Percentiles rank a stretch among this genome's conserved stretches.
These are phyloP conservation scores for Emergomyces orientalis DNA, from an alignment of 2,329 filamentous ascomycete genomes.

Conservation along the genomic window DNA sequence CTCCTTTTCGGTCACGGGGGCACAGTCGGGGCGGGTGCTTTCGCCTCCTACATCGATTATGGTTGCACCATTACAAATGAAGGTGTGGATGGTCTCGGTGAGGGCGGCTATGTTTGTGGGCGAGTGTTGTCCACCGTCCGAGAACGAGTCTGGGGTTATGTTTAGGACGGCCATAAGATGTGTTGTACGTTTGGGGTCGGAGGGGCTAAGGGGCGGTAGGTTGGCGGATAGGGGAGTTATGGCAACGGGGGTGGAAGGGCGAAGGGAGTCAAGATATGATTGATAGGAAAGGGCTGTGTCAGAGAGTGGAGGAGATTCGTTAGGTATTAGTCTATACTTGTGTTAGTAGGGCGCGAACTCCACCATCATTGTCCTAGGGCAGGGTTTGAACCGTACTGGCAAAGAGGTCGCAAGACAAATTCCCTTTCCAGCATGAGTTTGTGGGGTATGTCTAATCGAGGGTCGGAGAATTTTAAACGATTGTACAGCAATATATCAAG, in stretches of 20 bases:
- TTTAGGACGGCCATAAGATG: constrained; percentile 92
- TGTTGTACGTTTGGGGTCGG: constrained; percentile 51
- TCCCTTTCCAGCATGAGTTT: constrained; percentile 77
- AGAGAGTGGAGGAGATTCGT: constrained; percentile 27
- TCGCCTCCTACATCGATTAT: constrained; percentile 92
- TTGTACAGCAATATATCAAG: constrained; percentile 84
- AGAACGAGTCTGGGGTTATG: constrained; percentile 93
- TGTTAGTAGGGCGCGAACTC: neutral
- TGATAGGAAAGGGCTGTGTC: constrained; percentile 26
- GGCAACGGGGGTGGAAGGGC: constrained; percentile 27
- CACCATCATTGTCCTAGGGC: constrained; percentile 12
- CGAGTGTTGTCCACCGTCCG: constrained; percentile 66
- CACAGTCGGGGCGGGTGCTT: constrained; percentile 71
- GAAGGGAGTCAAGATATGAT: constrained; percentile 27
- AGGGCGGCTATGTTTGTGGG: constrained; percentile 43
- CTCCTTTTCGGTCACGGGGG: constrained; percentile 59
- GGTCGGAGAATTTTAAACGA: constrained; percentile 53
- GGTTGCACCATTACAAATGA: constrained; percentile 61
- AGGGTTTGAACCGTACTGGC: constrained; percentile 33
- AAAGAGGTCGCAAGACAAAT: constrained; percentile 82
- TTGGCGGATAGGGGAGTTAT: constrained; percentile 31
- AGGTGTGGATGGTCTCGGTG: constrained; percentile 48
- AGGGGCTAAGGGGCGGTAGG: constrained; percentile 49
- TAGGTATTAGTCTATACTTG: constrained; percentile 33
- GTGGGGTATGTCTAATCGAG: constrained; percentile 77